Base-by-base conservation (phyloP, 1,139 yeast genomes). In the Arxiozyma heterogenica region DNA sequence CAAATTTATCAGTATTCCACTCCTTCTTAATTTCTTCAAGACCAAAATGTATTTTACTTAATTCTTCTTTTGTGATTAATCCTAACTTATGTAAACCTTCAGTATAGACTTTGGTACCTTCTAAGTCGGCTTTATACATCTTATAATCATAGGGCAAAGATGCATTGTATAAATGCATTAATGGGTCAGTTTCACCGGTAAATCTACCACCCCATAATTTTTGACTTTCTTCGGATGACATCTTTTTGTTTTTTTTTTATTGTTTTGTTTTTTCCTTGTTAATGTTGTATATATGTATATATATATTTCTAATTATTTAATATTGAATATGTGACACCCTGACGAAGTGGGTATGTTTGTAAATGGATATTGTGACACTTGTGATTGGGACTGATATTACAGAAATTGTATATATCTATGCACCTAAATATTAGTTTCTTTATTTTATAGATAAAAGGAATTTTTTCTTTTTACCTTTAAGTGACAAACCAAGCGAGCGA, bases 151-250 rank as follows among this genome's bases (percentile, higher is more conserved):
- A 94, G 2, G 98, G 98, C 61, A 93, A 76, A 1, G 98, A 91
- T 1, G 98, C 96, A 73, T 93, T 94, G 77, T 93, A 93, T 55
- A 90, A 77, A 69, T 93, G 95, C 99, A 93, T 93, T 67, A 93
- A 76, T 8, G 99, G 98, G 65, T 93, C 99, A 25, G 96, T 84
- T 59, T 93, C 93, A 51, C 94, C 97, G 55, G 98, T 93, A 74
- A 93, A 93, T 71, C 99, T 83, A 67, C 99, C 99, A 63, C 99
- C 99, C 99, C 99, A 93, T 61, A 94, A 78, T 71, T 85, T 90
- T 56, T 70, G 68, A 47, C 64, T 59, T 23, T 60, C 59, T 52
- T 73, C 73, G 47, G 74, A 11, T 15, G 49, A 63, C 71, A 70
- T 71, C 18, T 43, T 50, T 49, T 9, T 12, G 12, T 18, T 46